Evolutionary conservation across 83 land plant genomes (phyloP).

Genomic region (Picea engelmannii): DNA sequence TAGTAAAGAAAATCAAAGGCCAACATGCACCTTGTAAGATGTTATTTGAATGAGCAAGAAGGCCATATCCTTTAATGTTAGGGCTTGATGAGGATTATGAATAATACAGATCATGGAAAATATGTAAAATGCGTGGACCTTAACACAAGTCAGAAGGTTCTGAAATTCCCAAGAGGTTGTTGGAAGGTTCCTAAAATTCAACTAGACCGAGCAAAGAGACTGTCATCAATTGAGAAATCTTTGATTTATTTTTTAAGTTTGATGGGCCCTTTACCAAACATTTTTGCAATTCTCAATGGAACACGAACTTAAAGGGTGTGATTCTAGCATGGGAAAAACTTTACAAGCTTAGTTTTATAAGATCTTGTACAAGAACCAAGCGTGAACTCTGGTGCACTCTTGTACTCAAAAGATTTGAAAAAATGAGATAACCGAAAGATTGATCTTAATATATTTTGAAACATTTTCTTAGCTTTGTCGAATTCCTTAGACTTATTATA

Average conservation of each 20-base stretch:
- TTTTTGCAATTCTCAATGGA: neutral
- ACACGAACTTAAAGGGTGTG: neutral
- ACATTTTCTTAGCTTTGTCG: neutral
- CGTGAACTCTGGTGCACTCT: neutral
- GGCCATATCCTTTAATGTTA: too few species aligned
- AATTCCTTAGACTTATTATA: neutral
- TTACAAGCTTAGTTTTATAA: neutral
- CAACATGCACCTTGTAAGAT: too few species aligned
- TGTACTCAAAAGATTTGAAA: neutral
- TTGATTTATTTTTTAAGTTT: neutral
- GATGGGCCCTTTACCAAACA: neutral
- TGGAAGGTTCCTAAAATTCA: too few species aligned
- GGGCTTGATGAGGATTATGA: too few species aligned
- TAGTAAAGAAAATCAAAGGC: too few species aligned
- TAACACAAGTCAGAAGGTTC: too few species aligned
- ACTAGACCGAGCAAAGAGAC: too few species aligned
- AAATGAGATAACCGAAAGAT: neutral
- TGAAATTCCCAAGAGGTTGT: too few species aligned
- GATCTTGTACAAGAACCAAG: neutral
- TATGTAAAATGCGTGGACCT: too few species aligned
- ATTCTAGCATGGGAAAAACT: neutral
- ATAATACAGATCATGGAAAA: too few species aligned
- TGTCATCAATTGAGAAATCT: too few species aligned
- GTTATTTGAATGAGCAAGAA: too few species aligned
- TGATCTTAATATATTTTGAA: neutral